Conservation (phyloP, 2,329 filamentous ascomycete species). For the Fusarium mangiferae region DNA sequence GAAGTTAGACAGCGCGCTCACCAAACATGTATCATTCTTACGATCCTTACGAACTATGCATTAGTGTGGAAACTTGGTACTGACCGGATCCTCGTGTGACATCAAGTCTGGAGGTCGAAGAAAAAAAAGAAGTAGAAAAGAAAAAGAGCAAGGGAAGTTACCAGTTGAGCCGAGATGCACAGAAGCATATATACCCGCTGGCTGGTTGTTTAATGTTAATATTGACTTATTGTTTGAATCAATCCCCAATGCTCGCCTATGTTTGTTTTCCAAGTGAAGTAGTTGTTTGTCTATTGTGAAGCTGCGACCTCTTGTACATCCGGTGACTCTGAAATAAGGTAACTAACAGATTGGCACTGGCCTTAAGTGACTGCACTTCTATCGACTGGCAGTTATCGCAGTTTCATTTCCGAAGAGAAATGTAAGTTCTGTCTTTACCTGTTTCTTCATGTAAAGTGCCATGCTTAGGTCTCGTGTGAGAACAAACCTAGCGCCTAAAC, state of each 20-base stretch:
- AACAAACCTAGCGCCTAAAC: neutral
- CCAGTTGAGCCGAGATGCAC: constrained; percentile 45
- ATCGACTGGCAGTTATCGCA: neutral
- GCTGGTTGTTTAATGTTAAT: constrained; percentile 51
- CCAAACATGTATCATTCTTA: constrained; percentile 60
- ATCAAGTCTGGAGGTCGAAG: constrained; percentile 28
- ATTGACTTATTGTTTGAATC: constrained; percentile 41
- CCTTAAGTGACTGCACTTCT: neutral
- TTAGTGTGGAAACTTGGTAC: constrained; percentile 44
- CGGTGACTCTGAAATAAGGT: neutral
- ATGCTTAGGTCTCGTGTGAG: neutral
- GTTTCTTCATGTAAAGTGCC: neutral
- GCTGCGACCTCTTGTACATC: neutral
- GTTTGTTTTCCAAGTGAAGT: neutral
- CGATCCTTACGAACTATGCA: constrained; percentile 65
- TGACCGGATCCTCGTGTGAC: constrained; percentile 26
- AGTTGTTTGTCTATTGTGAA: neutral
- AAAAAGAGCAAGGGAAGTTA: constrained; percentile 38
- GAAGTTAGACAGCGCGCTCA: constrained; percentile 28
- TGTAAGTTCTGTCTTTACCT: neutral
- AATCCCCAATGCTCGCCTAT: constrained; percentile 16
- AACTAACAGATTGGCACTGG: too few species aligned
- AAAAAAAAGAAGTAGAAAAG: constrained; percentile 35
- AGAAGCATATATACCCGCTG: constrained; percentile 47
- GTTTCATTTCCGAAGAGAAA: neutral